phyloP scores from a whole-genome alignment of 75 land plant genomes.

The Pinus tabuliformis region DNA sequence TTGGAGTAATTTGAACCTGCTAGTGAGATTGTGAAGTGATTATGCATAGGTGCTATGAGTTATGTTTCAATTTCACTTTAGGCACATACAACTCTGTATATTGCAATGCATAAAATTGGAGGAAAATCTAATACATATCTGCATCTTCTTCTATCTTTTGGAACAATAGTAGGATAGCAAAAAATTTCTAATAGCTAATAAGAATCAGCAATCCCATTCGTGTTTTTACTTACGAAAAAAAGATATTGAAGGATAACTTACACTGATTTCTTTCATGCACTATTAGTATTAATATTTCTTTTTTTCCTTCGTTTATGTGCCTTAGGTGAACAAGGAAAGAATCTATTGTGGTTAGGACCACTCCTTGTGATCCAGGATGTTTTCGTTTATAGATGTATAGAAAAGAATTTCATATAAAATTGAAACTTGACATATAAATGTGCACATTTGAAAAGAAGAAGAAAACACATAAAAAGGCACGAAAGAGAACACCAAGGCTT shows the following conservation, averaged over 20 bases:
- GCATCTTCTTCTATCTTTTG: background rate
- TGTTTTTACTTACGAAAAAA: background rate
- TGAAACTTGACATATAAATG: no score
- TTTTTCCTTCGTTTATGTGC: background rate
- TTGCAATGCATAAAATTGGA: conserved; percentile 94
- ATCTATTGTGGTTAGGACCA: conserved; percentile 81
- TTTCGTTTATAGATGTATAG: no score
- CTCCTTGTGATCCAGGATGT: no score
- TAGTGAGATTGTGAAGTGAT: conserved; percentile 94
- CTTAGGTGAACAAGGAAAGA: conserved; percentile 98
- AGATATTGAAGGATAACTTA: background rate
- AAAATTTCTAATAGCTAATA: background rate
- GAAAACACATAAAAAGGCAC: no score
- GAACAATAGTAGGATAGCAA: background rate
- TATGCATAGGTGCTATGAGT: conserved; percentile 99
- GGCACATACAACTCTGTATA: conserved; percentile 84
- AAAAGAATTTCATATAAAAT: no score
- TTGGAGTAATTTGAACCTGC: conserved; percentile 98
- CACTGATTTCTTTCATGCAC: background rate
- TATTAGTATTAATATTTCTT: background rate
- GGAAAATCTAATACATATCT: conserved; percentile 98
- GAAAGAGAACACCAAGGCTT: no score
- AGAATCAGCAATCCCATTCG: background rate
- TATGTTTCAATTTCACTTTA: conserved; percentile 99
- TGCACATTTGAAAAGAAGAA: no score